These are phyloP conservation scores for Pythium aphanidermatum DNA, from an alignment of 352 stramenopile species.

Conservation along the genomic window DNA sequence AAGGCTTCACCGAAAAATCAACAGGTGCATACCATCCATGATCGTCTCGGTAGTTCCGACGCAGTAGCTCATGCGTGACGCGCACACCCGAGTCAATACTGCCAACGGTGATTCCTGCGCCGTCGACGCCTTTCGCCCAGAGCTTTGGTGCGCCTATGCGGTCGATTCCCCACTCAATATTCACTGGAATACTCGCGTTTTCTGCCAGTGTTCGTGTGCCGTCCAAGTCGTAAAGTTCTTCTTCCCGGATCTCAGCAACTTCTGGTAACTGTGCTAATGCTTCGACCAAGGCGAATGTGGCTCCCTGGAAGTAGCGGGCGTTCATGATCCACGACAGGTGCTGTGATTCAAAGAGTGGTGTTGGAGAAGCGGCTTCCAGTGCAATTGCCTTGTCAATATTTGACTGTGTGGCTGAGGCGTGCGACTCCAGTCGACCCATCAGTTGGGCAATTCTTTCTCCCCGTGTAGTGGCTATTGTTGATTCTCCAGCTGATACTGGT, in stretches of 20 bases:
- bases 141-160: constrained; percentile 28
- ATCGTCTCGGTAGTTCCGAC: constrained; percentile 22
- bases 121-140: constrained; percentile 31
- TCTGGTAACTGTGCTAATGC: not conserved
- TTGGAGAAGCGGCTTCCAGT: not conserved
- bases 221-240: not conserved
- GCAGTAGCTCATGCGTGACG: constrained; percentile 44
- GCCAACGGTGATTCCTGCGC: constrained; percentile 35
- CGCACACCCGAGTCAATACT: constrained; percentile 68
- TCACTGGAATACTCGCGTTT: not conserved
- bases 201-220: too few relatives aligned
- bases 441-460: not conserved
- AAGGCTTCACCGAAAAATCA: constrained; percentile 2
- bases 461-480: not conserved
- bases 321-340: constrained; percentile 7
- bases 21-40: constrained; percentile 21
- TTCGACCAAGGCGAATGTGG: not conserved
- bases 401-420: not conserved
- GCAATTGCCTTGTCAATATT: not conserved
- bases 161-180: constrained; percentile 12
- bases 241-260: not conserved
- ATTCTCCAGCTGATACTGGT: not conserved
- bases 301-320: not conserved
- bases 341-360: not conserved
- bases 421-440: not conserved